Evolutionary conservation across 1,284 basidiomycete genomes (phyloP).

Genomic region (Fomitiporia mediterranea): DNA sequence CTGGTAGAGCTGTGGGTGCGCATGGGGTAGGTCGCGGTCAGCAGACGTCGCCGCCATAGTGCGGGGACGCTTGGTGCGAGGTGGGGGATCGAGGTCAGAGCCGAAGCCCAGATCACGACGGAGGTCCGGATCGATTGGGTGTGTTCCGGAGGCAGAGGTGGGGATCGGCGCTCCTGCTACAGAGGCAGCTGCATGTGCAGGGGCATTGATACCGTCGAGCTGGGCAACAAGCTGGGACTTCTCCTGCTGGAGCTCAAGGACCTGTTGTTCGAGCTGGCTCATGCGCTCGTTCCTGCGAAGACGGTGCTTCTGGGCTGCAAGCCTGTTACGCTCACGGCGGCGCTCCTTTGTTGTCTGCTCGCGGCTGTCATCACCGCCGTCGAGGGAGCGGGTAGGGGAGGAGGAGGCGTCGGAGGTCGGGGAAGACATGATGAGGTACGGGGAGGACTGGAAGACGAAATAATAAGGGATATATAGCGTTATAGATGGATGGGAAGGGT

Average conservation of each 20-base stretch:
- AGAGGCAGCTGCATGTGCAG: slow-evolving; percentile 8
- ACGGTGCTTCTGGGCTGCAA: slow-evolving; percentile 20
- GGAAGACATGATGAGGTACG: slow-evolving; percentile 16
- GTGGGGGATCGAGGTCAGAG: neutral
- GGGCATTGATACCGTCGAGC: slow-evolving; percentile 10
- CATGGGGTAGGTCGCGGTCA: slow-evolving; percentile 4
- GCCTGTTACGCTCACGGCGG: slow-evolving; percentile 20
- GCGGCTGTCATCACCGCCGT: slow-evolving; percentile 10
- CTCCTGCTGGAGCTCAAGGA: slow-evolving; percentile 21
- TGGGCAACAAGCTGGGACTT: slow-evolving; percentile 16
- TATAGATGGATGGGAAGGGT: neutral
- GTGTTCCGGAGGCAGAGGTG: neutral
- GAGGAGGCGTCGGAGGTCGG: slow-evolving; percentile 16
- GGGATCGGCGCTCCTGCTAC: neutral
- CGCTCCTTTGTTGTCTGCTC: slow-evolving; percentile 21
- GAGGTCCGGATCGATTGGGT: slow-evolving; percentile 9
- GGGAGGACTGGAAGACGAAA: neutral
- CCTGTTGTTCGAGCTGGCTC: slow-evolving; percentile 20
- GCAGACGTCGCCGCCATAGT: neutral
- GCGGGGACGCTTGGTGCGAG: slow-evolving; percentile 5
- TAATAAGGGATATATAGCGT: neutral
- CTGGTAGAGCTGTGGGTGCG: slow-evolving; percentile 9
- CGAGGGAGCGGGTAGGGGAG: slow-evolving; percentile 17
- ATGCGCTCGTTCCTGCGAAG: slow-evolving; percentile 21
- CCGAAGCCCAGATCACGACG: neutral